These are phyloP conservation scores for Solanum phureja DNA, from an alignment of 257 asterid genomes.

Conservation along the genomic window DNA sequence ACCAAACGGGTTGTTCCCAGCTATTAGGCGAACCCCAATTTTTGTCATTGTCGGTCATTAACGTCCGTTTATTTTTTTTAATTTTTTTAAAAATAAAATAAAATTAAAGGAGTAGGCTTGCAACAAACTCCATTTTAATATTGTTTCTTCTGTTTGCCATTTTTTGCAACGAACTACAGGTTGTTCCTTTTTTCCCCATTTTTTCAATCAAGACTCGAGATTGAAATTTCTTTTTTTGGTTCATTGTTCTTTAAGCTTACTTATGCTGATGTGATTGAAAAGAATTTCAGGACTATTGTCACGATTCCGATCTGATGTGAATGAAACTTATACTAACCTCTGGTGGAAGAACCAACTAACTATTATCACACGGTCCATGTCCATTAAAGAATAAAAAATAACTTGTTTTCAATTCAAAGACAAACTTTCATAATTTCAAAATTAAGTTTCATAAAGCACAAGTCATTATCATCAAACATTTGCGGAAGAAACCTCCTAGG, in stretches of 20 bases:
- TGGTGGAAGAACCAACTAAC: background rate
- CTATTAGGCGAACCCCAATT: background rate
- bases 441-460: too few species aligned
- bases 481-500: too few species aligned
- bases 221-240: background rate
- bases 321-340: too few species aligned
- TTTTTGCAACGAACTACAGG: background rate
- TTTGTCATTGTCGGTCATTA: background rate
- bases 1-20: background rate
- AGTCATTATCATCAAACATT: too few species aligned
- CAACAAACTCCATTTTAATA: background rate
- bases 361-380: background rate
- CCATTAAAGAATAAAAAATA: too few species aligned
- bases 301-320: background rate
- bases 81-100: too few species aligned
- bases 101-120: background rate
- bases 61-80: background rate
- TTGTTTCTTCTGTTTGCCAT: background rate
- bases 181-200: background rate
- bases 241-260: background rate
- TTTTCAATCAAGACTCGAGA: background rate
- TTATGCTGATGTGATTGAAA: background rate
- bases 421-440: too few species aligned
- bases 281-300: too few species aligned
- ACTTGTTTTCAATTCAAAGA: too few species aligned